Evolutionary conservation across 768 basidiomycete genomes (phyloP), one percentile per base, ranked within the genome.

Genomic region (Pleurotus platypus): DNA sequence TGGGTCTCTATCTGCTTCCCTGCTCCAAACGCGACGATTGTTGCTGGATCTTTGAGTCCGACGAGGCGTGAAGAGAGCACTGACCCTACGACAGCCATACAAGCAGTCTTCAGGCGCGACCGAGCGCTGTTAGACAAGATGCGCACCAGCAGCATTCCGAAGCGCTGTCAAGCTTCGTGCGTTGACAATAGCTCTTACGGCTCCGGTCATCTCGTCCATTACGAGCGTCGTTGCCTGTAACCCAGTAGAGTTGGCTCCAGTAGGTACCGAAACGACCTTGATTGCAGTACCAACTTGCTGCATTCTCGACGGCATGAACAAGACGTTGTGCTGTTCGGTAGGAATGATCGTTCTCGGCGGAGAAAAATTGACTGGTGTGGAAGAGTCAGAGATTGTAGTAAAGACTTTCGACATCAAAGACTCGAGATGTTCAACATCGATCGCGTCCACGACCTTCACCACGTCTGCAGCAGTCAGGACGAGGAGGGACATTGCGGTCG

Each of bases 301-400:
- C 8, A 87, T 74, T 22, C 87, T 80, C 5, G 90, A 83, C 2
- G 94, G 92, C 94, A 96, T 96, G 70, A 93, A 89, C 2, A 97
- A 74, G 0, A 80, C 75, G 1, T 78, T 86, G 61, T 92, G 84
- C 43, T 77, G 74, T 6, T 68, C 63, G 50, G 79, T 83, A 0
- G 74, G 72, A 9, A 94, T 66, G 0, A 76, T 70, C 0, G 79
- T 81, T 49, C 93, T 78, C 55, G 82, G 86, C 3, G 92, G 92
- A 9, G 72, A 74, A 54, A 72, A 69, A 55, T 67, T 66, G 30
- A 57, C 57, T 43, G 57, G 64, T 56, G 20, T 64, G 45, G 38
- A 57, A 9, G 55, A 15, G 24, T 54, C 39, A 7, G 51, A 54
- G 0, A 54, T 20, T 15, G 51, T 42, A 2, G 20, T 40, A 18